phyloP scores from a whole-genome alignment of 371 early-diverging fungal species.

The Umbelopsis sp. region DNA sequence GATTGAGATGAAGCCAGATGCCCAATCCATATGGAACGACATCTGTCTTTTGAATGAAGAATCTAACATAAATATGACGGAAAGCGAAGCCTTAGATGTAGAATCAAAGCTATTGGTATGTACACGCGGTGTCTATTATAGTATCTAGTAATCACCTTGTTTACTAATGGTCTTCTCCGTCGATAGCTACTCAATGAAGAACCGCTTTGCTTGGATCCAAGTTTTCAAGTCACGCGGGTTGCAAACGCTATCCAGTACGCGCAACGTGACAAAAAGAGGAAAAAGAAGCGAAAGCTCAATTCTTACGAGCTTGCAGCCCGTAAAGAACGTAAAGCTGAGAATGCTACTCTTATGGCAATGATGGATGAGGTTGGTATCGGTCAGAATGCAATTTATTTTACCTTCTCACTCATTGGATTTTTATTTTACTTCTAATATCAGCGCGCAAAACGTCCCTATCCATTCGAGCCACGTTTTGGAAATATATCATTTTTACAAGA shows the following conservation, averaged over 20 bases:
- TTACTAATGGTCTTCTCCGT: not conserved
- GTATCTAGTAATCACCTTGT: not conserved
- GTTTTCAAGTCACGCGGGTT: slow-evolving; percentile 57
- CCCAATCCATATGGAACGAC: slow-evolving; percentile 66
- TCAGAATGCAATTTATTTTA: not conserved
- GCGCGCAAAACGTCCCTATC: slow-evolving; percentile 52
- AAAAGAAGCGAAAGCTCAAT: slow-evolving; percentile 62
- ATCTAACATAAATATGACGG: slow-evolving; percentile 54
- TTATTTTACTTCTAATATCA: slow-evolving; percentile 19
- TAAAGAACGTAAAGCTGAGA: slow-evolving; percentile 60
- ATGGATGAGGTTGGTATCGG: slow-evolving; percentile 56
- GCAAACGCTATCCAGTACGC: slow-evolving; percentile 60
- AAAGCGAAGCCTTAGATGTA: slow-evolving; percentile 54
- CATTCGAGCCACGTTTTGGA: slow-evolving; percentile 56
- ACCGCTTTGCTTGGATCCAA: slow-evolving; percentile 62
- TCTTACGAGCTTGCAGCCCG: slow-evolving; percentile 64
- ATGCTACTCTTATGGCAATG: slow-evolving; percentile 61
- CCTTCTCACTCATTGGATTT: not conserved
- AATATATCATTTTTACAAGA: slow-evolving; percentile 66
- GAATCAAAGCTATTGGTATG: slow-evolving; percentile 63
- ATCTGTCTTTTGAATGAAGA: slow-evolving; percentile 60
- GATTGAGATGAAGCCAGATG: slow-evolving; percentile 57
- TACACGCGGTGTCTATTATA: not conserved
- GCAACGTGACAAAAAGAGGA: slow-evolving; percentile 37
- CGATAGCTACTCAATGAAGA: slow-evolving; percentile 60